phyloP scores from a whole-genome alignment of 2,329 filamentous ascomycete genomes.

The Botrytis porri region DNA sequence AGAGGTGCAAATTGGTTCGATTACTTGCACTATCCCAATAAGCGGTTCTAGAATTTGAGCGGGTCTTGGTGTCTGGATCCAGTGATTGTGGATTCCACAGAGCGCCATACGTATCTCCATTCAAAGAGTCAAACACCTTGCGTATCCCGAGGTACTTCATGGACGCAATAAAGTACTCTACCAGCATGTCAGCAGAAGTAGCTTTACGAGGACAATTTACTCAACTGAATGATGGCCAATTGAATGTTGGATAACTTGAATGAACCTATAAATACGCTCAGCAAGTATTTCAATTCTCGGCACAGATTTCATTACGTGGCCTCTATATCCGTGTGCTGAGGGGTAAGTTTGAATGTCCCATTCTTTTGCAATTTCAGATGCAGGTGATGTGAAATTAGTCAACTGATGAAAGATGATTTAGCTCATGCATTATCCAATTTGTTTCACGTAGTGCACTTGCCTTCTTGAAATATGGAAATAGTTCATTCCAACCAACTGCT shows the following conservation, averaged over 20 bases:
- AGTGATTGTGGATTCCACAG: constrained; percentile 17
- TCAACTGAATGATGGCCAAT: constrained; percentile 16
- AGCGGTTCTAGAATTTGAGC: constrained; percentile 15
- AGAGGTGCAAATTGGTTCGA: constrained; percentile 16
- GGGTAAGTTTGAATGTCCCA: constrained; percentile 12
- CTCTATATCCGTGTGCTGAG: constrained; percentile 15
- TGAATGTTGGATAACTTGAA: constrained; percentile 16
- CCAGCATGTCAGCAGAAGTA: background rate
- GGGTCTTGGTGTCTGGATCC: constrained; percentile 12
- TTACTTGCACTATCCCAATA: constrained; percentile 17
- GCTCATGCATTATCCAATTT: background rate
- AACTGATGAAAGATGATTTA: background rate
- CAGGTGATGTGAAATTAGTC: constrained; percentile 13
- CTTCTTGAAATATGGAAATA: constrained; percentile 18
- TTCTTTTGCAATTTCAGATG: background rate
- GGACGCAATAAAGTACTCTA: constrained; percentile 15
- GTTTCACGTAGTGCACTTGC: background rate
- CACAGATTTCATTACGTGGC: background rate
- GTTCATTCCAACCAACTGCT: constrained; percentile 43
- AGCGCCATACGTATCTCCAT: constrained; percentile 16
- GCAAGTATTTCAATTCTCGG: background rate
- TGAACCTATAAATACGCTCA: background rate
- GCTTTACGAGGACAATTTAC: background rate
- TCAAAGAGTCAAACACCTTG: constrained; percentile 10
- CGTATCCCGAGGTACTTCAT: constrained; percentile 16